Base-by-base conservation (phyloP, 2,329 filamentous ascomycete genomes). In the Diaporthe sp. region DNA sequence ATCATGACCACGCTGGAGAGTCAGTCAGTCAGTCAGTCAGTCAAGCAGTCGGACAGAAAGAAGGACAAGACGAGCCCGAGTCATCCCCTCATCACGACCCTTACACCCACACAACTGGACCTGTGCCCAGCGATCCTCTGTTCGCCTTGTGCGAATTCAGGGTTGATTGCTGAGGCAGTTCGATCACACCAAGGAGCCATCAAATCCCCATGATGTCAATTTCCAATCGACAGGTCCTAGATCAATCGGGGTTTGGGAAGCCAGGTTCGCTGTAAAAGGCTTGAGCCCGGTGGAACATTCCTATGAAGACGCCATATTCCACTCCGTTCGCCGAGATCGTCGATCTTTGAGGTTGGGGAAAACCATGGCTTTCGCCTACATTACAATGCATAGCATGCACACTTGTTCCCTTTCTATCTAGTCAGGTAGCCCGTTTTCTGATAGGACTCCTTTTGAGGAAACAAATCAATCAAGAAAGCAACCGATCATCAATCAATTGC, bases 181-280 rank as follows among this genome's bases (percentile, higher is more conserved):
- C 94, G 94, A 95, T 95, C 92, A 90, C 87, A 82, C 83, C 85
- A 95, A 93, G 94, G 94, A 96, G 93, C 92, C 94, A 95, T 92
- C 91, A 86, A 85, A 84, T 84, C 83, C 82, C 86, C 81, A 92
- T 95, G 94, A 91, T 95, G 93, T 94, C 90, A 92, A 94, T 95
- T 88, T 96, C 94, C 94, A 92, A 95, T 96, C 94, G 95, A 98
- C 95, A 97, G 94, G 92, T 97, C 93, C 94, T 85, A 97, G 93
- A 98, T 85, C 82, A 90, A 97, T 87, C 85, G 86, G 88, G 88
- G 84, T 86, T 87, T 85, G 86, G 65, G 87, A 86, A 88, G 89
- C 91, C 90, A 89, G 90, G 91, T 88, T 94, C 92, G 92, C 90
- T 86, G 84, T 87, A 42, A 72, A 71, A 68, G 89, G 88, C 87